Evolutionary conservation across 129 eudicot genomes (phyloP), one percentile per base, ranked within the genome.

Genomic region (Arctium lappa): DNA sequence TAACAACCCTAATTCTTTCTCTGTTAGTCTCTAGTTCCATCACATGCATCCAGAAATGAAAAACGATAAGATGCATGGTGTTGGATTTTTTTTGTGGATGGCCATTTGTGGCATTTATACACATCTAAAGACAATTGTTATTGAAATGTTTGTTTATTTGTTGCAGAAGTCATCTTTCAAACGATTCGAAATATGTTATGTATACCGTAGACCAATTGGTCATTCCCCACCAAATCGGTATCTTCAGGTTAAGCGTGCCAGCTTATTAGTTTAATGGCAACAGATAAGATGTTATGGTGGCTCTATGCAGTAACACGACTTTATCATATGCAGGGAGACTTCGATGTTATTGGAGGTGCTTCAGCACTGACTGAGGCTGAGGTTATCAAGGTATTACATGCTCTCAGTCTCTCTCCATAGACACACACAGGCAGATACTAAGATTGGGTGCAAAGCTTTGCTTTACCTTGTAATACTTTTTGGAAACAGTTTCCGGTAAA

Each of bases 171-270:
- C 90, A 72, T 90, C 91, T 83, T 95, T 91, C 86, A 92, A 93
- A 85, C 86, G 99, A n/a, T 95, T 91, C 72, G 97, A 95, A 82
- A 84, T 95, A 83, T 88, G 92, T 38, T 87, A 82, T 81, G 99
- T 92, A 69, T 95, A 92, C 73, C 95, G 99, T 48, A 88, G 88
- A 85, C 90, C 97, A 84, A 88, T 95, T 85, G 99, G 97, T 44
- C 99, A 95, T 90, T 92, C 97, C 73, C 89, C 99, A 44, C 97
- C 97, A 72, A 92, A 90, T 86, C 94, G 90, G 46, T 95, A 92
- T 84, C 97, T 95, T 32, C 99, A 95, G 98, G 98, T 95, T 77
- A 71, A 36, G 5, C 5, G 16, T 69, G 13, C 56, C 75, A 65
- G 11, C 68, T 74, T 79, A 30, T 77, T 65, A 69, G 40, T 40